phyloP scores from a whole-genome alignment of 768 basidiomycete species.

The Pleurotus salmoneostramineus region DNA sequence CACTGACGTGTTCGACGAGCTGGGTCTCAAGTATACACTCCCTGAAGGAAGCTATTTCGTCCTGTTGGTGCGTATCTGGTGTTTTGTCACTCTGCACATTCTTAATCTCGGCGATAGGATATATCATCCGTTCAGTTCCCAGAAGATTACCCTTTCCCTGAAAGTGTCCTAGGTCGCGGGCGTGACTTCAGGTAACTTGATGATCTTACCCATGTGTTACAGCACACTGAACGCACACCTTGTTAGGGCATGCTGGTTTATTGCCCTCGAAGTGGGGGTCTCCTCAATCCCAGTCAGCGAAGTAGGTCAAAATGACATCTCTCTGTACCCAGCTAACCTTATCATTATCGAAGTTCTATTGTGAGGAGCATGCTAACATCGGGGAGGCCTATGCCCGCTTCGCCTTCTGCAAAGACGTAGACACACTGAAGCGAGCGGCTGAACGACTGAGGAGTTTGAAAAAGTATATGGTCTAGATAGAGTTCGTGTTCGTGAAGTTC shows the following conservation, averaged over 20 bases:
- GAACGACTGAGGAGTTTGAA: constrained; percentile 75
- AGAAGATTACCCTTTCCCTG: constrained; percentile 79
- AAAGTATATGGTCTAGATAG: constrained; percentile 45
- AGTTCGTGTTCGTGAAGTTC: not conserved
- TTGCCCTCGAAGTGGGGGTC: constrained; percentile 85
- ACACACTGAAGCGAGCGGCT: constrained; percentile 78
- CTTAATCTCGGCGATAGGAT: constrained; percentile 41
- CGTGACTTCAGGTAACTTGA: constrained; percentile 72
- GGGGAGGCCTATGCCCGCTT: constrained; percentile 88
- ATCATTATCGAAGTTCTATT: constrained; percentile 70
- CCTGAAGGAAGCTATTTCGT: constrained; percentile 94
- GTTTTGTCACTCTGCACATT: not conserved
- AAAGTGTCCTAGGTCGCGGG: constrained; percentile 71
- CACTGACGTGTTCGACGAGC: constrained; percentile 70
- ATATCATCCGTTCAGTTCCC: constrained; percentile 77
- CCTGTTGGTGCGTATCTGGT: constrained; percentile 52
- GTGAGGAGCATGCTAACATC: constrained; percentile 77
- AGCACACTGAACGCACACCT: constrained; percentile 10
- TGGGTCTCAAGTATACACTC: constrained; percentile 81
- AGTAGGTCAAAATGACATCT: constrained; percentile 39
- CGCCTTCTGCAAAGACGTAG: constrained; percentile 93
- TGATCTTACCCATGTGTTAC: constrained; percentile 11
- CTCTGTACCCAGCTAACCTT: constrained; percentile 1
- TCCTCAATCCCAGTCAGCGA: constrained; percentile 95
- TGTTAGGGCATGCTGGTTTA: constrained; percentile 88